Evolutionary conservation across 2,329 filamentous ascomycete species (phyloP), one percentile per base, ranked within the genome.

Genomic region (Pyrenophora graminea): DNA sequence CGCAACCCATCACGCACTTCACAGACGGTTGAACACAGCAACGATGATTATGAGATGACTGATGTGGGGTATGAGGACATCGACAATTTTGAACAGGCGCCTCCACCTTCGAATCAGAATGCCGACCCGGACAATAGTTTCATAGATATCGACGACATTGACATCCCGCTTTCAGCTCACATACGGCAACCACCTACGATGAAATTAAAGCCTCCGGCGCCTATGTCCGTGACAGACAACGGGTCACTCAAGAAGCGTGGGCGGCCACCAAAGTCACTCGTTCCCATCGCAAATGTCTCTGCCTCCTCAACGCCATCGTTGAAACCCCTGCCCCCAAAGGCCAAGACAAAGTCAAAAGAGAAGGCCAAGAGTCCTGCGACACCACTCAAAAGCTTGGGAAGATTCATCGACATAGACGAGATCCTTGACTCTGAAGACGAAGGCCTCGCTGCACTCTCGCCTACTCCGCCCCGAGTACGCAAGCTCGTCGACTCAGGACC

Each of bases 391-490:
- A 56, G 59, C 7, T 59, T 56, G 12, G 45, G 52, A 6, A 64
- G 68, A 6, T 74, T 71, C 49, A 50, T 62, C 12, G 56, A 70
- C 34, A 67, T 75, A 17, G 73, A 75, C 21, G 73, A 74, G 15
- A 75, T 76, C 23, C 55, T 69, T 3, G 73, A 76, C 53, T 75
- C 73, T 0, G 71, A 75, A 58, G 68, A 72, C 39, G 72, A 74
- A 19, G 41, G 39, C 10, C 40, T 63, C 12, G 62, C 63, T 31
- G 55, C 59, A 0, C 53, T 71, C 3, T 70, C 69, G 1, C 72
- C 71, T 1, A 69, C 69, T 1, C 72, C 73, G 33, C 72, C 70
- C 3, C 69, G 67, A 23, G 31, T 53, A n/a, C 48, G 50, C 6
- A 64, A 52, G 9, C 40, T 62, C 2, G 38, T 53, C 15, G 48